Percentiles rank a stretch among this genome's conserved stretches.
Evolutionary conservation across 768 basidiomycete species (phyloP).

Genomic region (Leucocoprinus sp.): DNA sequence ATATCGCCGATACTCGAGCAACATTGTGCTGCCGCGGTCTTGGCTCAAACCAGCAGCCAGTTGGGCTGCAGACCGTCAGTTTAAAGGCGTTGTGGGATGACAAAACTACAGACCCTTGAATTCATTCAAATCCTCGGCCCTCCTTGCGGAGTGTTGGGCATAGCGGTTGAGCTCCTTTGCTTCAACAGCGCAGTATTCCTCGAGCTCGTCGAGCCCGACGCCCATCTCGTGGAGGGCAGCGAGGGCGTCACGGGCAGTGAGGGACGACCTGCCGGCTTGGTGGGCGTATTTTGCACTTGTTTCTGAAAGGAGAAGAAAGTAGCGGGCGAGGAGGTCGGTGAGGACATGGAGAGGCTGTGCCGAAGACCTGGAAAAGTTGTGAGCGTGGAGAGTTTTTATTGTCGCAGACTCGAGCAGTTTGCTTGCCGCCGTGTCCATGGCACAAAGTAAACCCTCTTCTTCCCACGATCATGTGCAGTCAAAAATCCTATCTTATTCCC

Average conservation of each 20-base stretch:
- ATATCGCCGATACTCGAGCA: constrained; percentile 37
- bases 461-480: too few species aligned
- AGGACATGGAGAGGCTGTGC: constrained; percentile 61
- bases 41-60: constrained; percentile 49
- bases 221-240: constrained; percentile 71
- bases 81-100: constrained; percentile 15
- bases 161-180: constrained; percentile 64
- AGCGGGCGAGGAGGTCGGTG: constrained; percentile 70
- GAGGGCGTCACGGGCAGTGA: constrained; percentile 53
- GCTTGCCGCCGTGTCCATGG: constrained; percentile 47
- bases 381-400: constrained; percentile 66
- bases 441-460: constrained; percentile 4
- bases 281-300: constrained; percentile 69
- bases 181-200: constrained; percentile 58
- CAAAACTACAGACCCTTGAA: constrained; percentile 50
- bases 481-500: constrained; percentile 13
- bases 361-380: constrained; percentile 71
- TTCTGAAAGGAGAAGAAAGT: constrained; percentile 54
- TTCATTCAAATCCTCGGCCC: constrained; percentile 68
- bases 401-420: constrained; percentile 62
- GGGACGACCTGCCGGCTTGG: constrained; percentile 57
- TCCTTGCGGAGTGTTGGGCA: constrained; percentile 50
- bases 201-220: constrained; percentile 59
- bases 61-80: constrained; percentile 39
- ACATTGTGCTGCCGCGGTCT: constrained; percentile 47